Evolutionary conservation across 106 monocot species (phyloP).

Genomic region (Dioscorea dumetorum): DNA sequence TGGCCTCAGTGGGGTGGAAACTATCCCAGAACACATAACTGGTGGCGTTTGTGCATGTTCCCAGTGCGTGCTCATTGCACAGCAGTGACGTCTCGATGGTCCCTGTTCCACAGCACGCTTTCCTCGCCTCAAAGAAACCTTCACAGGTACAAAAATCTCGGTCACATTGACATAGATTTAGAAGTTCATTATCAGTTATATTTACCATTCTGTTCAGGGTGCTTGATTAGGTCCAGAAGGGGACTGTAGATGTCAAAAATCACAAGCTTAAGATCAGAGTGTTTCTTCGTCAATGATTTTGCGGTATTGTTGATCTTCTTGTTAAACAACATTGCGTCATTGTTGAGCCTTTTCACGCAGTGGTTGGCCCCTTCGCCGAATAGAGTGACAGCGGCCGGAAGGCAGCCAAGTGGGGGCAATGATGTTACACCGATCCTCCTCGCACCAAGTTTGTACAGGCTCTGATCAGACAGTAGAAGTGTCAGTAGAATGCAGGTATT

Average conservation of each 20-base stretch:
- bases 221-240: constrained; percentile 51
- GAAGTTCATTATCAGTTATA: background rate
- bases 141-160: background rate
- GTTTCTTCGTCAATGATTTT: constrained; percentile 29
- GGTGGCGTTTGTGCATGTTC: constrained; percentile 85
- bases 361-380: constrained; percentile 41
- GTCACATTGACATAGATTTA: background rate
- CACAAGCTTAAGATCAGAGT: constrained; percentile 56
- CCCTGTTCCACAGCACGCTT: constrained; percentile 87
- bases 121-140: constrained; percentile 83
- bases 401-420: constrained; percentile 73
- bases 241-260: constrained; percentile 76
- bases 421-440: constrained; percentile 78
- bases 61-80: constrained; percentile 59
- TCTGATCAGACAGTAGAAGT: constrained; percentile 15
- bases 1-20: constrained; percentile 72
- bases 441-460: constrained; percentile 51
- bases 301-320: constrained; percentile 39
- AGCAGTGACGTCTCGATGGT: constrained; percentile 86
- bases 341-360: constrained; percentile 67
- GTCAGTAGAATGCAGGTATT: no score
- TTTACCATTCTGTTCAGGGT: constrained; percentile 45
- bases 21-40: constrained; percentile 96
- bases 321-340: constrained; percentile 63
- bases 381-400: constrained; percentile 77